Evolutionary conservation across 805 yeast genomes (phyloP), one percentile per base, ranked within the genome.

Genomic region (Starmera dryadoides): DNA sequence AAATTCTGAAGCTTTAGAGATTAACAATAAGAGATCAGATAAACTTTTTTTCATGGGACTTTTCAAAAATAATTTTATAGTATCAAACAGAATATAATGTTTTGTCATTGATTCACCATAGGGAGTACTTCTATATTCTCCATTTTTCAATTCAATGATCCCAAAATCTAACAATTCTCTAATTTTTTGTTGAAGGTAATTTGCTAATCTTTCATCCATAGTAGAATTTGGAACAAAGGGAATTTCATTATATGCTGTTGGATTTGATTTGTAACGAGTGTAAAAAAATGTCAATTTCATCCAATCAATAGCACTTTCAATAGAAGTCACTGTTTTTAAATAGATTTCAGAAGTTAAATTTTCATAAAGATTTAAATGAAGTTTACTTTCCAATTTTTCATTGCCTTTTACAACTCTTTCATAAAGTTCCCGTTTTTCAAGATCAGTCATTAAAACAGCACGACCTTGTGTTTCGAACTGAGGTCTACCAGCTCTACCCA

Each of bases 401-500:
- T 59, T 53, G 0, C 77, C 77, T 33, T 62, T 50, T 0, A 69
- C 52, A 23, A 75, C 45, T 11, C 57, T 55, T 39, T 66, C 69
- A 50, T 73, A 75, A n/a, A 54, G 58, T 3, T 42, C 38, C 31
- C 59, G 62, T 38, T 58, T 55, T 4, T 50, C 48, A 1, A 46
- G 35, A 11, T 62, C 63, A 1, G 81, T 76, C 63, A 75, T 58
- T 14, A 76, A 64, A 1, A 75, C 64, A 3, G 76, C 73, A 34
- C 63, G 60, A 4, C 69, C 73, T 28, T 66, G 67, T 4, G 62
- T 63, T 47, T 76, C 81, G 50, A 65, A 75, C 25, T 72, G 77
- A 0, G 81, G 81, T 36, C 82, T 63, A 4, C 84, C 83, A 4
- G 83, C 82, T 47, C 83, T 62, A 3, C 82, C 83, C 53, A 78